Conservation (phyloP, 768 basidiomycete species). For the Termitomyces sp. region DNA sequence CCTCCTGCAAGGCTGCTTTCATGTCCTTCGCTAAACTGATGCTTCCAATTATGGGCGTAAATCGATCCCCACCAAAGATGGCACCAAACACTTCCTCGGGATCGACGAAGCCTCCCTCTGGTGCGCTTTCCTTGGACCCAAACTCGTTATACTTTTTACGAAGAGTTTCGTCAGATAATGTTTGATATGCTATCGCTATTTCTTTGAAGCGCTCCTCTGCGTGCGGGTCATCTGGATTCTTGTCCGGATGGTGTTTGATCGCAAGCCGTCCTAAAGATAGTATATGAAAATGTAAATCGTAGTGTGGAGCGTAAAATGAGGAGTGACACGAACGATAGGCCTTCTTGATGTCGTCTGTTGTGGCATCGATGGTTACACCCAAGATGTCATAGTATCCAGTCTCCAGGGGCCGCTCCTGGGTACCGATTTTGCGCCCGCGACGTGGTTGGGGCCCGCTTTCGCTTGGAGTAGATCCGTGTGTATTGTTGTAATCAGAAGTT, state of each 20-base stretch:
- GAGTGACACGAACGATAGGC: conserved; percentile 62
- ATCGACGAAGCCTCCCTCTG: conserved; percentile 84
- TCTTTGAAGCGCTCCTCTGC: conserved; percentile 89
- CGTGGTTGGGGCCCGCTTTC: conserved; percentile 21
- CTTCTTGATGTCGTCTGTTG: conserved; percentile 84
- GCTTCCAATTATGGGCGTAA: conserved; percentile 81
- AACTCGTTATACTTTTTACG: conserved; percentile 90
- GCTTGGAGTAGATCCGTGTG: conserved; percentile 17
- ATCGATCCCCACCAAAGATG: conserved; percentile 86
- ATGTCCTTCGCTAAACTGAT: conserved; percentile 88
- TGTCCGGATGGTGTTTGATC: conserved; percentile 90
- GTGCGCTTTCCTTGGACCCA: conserved; percentile 75
- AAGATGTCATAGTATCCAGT: conserved; percentile 89
- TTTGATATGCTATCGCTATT: conserved; percentile 87
- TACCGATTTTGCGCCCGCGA: conserved; percentile 77
- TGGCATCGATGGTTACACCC: conserved; percentile 68
- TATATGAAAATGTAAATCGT: not conserved
- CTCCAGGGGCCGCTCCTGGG: conserved; percentile 83
- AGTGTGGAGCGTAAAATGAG: not conserved
- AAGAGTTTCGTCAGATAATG: conserved; percentile 69
- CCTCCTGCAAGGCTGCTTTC: conserved; percentile 90
- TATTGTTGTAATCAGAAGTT: conserved; percentile 6
- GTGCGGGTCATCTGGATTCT: conserved; percentile 80
- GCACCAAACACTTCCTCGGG: conserved; percentile 78
- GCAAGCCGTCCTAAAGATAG: conserved; percentile 60